A percentile compares a stretch with the other conserved stretches of the same genome.
phyloP scores from a whole-genome alignment of 495 filamentous ascomycete genomes.

The Aspergillus avenaceus region DNA sequence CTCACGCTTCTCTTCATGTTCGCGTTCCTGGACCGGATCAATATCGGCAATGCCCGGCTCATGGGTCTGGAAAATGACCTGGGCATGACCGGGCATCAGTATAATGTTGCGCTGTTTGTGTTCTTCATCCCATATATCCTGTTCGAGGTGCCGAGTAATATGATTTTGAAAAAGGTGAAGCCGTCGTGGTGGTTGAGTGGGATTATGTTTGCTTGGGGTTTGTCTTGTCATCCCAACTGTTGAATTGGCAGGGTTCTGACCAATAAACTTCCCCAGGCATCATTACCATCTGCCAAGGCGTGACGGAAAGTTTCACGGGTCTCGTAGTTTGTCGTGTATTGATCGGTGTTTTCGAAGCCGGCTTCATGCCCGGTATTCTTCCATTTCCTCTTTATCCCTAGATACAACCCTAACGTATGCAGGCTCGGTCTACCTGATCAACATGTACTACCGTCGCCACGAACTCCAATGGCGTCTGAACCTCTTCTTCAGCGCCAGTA shows the following conservation, averaged over 20 bases:
- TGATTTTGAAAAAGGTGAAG: constrained; percentile 60
- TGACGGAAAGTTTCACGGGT: constrained; percentile 46
- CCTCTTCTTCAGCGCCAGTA: constrained; percentile 54
- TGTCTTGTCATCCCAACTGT: neutral
- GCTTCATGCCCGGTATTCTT: constrained; percentile 47
- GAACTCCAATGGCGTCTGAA: constrained; percentile 58
- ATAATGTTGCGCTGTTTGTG: constrained; percentile 58
- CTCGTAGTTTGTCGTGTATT: constrained; percentile 53
- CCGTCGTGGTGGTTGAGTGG: constrained; percentile 54
- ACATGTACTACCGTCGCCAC: constrained; percentile 60
- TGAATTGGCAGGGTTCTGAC: neutral
- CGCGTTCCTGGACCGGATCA: constrained; percentile 48
- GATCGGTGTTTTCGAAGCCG: constrained; percentile 55
- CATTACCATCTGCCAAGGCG: constrained; percentile 54
- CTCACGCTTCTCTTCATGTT: constrained; percentile 36
- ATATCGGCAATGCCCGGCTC: constrained; percentile 61
- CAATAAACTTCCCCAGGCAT: constrained; percentile 28
- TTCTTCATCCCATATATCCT: constrained; percentile 66
- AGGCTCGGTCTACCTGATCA: constrained; percentile 48
- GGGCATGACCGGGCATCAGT: constrained; percentile 50
- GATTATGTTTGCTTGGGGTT: constrained; percentile 55
- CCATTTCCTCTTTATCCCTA: neutral
- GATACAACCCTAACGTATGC: neutral
- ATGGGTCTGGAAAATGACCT: constrained; percentile 58
- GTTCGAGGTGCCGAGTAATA: constrained; percentile 62